phyloP scores from a whole-genome alignment of 2,329 filamentous ascomycete species.

The Pestalotiopsis sp. region DNA sequence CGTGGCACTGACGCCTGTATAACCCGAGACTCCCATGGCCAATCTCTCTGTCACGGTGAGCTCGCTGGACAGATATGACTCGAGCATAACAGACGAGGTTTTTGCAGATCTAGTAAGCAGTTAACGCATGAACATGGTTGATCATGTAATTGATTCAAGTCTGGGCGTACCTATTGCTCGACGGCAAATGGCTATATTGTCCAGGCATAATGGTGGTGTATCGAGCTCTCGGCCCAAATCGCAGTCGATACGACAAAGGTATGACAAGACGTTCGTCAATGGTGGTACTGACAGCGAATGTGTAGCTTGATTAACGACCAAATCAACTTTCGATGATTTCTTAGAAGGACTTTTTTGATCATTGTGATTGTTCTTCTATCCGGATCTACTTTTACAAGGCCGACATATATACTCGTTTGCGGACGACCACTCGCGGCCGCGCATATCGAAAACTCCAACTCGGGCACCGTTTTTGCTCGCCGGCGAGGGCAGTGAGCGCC shows the following conservation, averaged over 20 bases:
- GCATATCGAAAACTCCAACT: not conserved
- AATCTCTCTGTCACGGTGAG: not conserved
- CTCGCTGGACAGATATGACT: slow-evolving; percentile 1
- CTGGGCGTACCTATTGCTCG: not conserved
- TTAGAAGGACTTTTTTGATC: not conserved
- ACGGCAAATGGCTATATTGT: not conserved
- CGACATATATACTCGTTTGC: not conserved
- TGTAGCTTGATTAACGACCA: not conserved
- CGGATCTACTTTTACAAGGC: not conserved
- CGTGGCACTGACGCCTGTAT: not conserved
- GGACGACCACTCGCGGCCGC: not conserved
- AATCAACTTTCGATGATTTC: not conserved
- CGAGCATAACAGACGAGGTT: not conserved
- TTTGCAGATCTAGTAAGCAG: not conserved
- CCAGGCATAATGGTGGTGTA: not conserved
- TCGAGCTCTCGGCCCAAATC: not conserved
- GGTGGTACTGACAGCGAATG: not conserved
- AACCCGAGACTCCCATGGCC: not conserved
- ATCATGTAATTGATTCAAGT: not conserved
- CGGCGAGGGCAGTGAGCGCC: not conserved
- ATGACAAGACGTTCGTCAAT: not conserved
- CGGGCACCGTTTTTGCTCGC: not conserved
- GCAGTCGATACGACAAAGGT: not conserved
- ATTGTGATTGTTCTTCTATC: not conserved
- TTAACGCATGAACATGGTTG: not conserved